phyloP scores from a whole-genome alignment of 441 rosid species.

The Brassica hybrid region DNA sequence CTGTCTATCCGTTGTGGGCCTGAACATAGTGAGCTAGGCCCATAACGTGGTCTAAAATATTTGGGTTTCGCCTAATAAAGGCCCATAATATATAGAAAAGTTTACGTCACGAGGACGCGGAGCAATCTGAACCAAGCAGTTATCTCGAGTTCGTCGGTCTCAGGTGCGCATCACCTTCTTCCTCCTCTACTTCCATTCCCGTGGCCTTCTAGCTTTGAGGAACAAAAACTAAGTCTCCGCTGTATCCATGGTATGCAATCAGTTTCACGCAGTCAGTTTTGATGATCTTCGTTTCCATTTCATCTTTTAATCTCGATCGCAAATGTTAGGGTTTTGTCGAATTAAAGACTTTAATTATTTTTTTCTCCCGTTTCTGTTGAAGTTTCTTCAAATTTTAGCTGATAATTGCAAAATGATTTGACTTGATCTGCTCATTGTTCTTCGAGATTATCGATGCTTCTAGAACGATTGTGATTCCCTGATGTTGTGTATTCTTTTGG shows the following conservation, averaged over 20 bases:
- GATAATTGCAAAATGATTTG: background rate
- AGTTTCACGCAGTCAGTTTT: background rate
- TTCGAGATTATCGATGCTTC: slow-evolving; percentile 1
- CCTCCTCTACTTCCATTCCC: slow-evolving; percentile 25
- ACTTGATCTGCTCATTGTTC: slow-evolving; percentile 26
- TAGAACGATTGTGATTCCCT: too few relatives aligned
- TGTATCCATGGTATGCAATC: slow-evolving; percentile 38
- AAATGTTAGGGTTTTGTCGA: slow-evolving; percentile 39
- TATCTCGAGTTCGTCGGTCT: slow-evolving; percentile 25
- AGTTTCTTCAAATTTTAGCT: background rate
- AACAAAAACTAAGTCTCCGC: background rate
- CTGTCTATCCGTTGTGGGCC: background rate
- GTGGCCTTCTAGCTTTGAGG: background rate
- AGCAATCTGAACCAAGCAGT: slow-evolving; percentile 25
- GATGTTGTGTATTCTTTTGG: background rate
- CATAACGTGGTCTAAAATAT: background rate
- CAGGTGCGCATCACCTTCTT: slow-evolving; percentile 1
- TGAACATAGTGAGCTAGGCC: background rate
- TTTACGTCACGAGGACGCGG: slow-evolving; percentile 29
- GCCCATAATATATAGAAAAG: slow-evolving; percentile 11
- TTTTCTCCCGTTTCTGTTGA: background rate
- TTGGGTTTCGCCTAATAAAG: background rate
- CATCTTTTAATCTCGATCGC: slow-evolving; percentile 15
- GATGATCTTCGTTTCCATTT: slow-evolving; percentile 34
- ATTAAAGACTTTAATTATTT: background rate